Evolutionary conservation across 2,329 filamentous ascomycete species (phyloP).

Genomic region (Aspergillus latus): DNA sequence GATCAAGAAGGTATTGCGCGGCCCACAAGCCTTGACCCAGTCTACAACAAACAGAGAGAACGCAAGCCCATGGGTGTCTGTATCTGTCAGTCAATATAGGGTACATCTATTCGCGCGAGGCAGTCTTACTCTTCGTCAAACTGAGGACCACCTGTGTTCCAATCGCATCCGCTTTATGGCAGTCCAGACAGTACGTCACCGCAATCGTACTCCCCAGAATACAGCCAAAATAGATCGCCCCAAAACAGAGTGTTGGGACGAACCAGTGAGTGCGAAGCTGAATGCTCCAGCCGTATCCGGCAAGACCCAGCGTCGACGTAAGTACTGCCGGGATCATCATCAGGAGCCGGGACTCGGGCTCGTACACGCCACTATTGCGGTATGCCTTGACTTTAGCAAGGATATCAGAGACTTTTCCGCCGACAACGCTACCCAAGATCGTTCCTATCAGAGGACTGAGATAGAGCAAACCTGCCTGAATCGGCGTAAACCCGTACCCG

Average conservation of each 20-base stretch:
- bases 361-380: slow-evolving; percentile 7
- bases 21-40: slow-evolving; percentile 5
- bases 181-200: slow-evolving; percentile 7
- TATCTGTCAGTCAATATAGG: background rate
- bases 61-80: slow-evolving; percentile 7
- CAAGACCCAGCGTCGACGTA: background rate
- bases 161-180: slow-evolving; percentile 3
- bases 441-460: slow-evolving; percentile 7
- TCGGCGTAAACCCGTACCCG: slow-evolving; percentile 4
- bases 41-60: slow-evolving; percentile 10
- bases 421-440: slow-evolving; percentile 5
- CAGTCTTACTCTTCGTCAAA: slow-evolving; percentile 7
- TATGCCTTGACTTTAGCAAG: background rate
- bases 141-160: slow-evolving; percentile 6
- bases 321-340: background rate
- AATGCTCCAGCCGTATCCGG: slow-evolving; percentile 7
- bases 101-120: background rate
- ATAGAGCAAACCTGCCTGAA: slow-evolving; percentile 5
- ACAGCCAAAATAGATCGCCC: slow-evolving; percentile 4
- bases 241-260: slow-evolving; percentile 5
- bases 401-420: slow-evolving; percentile 8
- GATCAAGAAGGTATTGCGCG: background rate
- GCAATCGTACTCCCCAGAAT: background rate
- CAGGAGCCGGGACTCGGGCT: slow-evolving; percentile 1
- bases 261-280: background rate